A percentile compares a stretch with the other conserved stretches of the same genome.
Conservation (phyloP, 768 basidiomycete species). For the Termitomyces sp. region DNA sequence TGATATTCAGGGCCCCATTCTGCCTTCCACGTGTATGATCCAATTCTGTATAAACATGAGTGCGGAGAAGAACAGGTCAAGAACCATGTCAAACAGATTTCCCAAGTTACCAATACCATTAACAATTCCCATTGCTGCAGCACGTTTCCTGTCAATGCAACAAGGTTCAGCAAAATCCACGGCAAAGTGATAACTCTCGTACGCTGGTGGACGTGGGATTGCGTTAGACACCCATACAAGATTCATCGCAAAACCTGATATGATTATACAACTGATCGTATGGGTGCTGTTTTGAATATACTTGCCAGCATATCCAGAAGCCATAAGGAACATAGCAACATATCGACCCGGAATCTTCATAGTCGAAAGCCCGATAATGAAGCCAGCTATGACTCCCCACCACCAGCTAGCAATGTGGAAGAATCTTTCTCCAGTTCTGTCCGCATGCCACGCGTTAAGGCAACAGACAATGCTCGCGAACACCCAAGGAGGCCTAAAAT, state of each 20-base stretch:
- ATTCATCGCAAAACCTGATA: slow-evolving; percentile 36
- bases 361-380: slow-evolving; percentile 54
- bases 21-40: slow-evolving; percentile 57
- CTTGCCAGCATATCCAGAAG: slow-evolving; percentile 41
- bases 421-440: slow-evolving; percentile 58
- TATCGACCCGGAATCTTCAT: slow-evolving; percentile 49
- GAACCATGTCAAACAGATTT: slow-evolving; percentile 36
- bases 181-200: slow-evolving; percentile 6
- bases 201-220: slow-evolving; percentile 55
- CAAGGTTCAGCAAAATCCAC: background rate
- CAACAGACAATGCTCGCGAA: slow-evolving; percentile 42
- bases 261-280: background rate
- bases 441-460: slow-evolving; percentile 52
- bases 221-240: slow-evolving; percentile 61
- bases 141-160: slow-evolving; percentile 30
- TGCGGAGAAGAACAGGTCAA: background rate
- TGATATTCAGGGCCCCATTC: slow-evolving; percentile 61
- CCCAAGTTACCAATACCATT: slow-evolving; percentile 55
- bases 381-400: slow-evolving; percentile 59
- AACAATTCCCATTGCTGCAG: slow-evolving; percentile 56
- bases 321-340: slow-evolving; percentile 60
- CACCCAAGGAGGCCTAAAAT: slow-evolving; percentile 59
- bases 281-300: background rate
- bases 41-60: slow-evolving; percentile 33
- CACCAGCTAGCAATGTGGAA: slow-evolving; percentile 52